Evolutionary conservation across 192 early-diverging fungal genomes (phyloP).

Genomic region (Backusella tarrabulga): DNA sequence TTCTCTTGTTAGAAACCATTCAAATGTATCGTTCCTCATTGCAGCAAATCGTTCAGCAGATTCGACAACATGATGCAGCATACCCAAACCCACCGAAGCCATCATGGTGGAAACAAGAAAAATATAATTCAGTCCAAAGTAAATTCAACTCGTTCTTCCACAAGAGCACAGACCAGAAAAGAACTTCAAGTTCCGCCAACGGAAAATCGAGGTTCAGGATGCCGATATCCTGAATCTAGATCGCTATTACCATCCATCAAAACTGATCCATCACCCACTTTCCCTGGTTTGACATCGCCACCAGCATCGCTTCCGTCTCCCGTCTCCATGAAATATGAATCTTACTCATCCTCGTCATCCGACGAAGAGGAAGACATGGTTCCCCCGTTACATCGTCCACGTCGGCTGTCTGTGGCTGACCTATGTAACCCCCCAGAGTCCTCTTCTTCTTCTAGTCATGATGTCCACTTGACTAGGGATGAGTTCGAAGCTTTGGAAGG

Average conservation of each 20-base stretch:
- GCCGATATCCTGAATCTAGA: background rate
- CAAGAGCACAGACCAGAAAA: conserved; percentile 2
- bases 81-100: conserved; percentile 62
- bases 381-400: background rate
- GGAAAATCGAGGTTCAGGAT: background rate
- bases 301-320: background rate
- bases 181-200: background rate
- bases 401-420: conserved; percentile 25
- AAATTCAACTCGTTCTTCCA: background rate
- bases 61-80: conserved; percentile 87
- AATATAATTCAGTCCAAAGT: background rate
- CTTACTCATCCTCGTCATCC: background rate
- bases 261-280: background rate
- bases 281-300: background rate
- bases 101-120: background rate
- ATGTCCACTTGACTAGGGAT: conserved; percentile 25
- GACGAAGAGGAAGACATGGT: background rate
- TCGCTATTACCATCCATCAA: background rate
- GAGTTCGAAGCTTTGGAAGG: conserved; percentile 38
- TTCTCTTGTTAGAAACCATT: conserved; percentile 60
- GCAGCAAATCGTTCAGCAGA: conserved; percentile 65
- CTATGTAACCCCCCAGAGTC: conserved; percentile 24
- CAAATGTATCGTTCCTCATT: conserved; percentile 65
- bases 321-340: background rate
- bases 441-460: background rate